These are phyloP conservation scores for Prototheca cutis DNA, from an alignment of 163 green algal genomes.

Conservation along the genomic window DNA sequence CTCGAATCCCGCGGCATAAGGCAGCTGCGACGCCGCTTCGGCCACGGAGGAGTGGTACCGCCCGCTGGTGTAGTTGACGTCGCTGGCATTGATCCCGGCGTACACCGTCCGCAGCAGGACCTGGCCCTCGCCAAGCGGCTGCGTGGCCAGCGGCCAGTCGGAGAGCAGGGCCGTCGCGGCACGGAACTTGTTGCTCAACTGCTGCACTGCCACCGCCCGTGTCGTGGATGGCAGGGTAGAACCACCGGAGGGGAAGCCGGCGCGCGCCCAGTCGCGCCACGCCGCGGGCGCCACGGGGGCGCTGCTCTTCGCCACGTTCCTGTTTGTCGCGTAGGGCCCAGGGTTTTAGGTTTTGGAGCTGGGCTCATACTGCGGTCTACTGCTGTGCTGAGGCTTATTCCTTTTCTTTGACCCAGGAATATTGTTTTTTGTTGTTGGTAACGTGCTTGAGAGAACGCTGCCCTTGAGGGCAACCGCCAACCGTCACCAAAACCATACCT, in stretches of 20 bases:
- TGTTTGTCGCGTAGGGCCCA: too few species aligned
- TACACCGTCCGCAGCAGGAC: conserved; percentile 60
- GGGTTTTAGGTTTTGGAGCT: too few species aligned
- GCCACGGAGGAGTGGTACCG: conserved; percentile 27
- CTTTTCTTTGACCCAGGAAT: too few species aligned
- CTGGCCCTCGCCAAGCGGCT: conserved; percentile 13
- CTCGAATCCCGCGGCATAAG: conserved; percentile 77
- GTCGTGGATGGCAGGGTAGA: too few species aligned
- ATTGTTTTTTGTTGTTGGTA: too few species aligned
- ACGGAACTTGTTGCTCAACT: conserved; percentile 45
- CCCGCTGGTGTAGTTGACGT: conserved; percentile 77
- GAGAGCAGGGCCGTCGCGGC: conserved; percentile 46
- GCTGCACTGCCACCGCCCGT: conserved; percentile 27
- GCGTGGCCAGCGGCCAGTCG: conserved; percentile 32
- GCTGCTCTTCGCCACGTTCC: too few species aligned
- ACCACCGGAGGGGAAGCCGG: conserved; percentile 6
- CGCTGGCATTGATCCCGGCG: conserved; percentile 68
- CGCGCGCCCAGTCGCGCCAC: not conserved
- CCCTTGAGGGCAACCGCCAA: too few species aligned
- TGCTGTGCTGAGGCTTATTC: too few species aligned
- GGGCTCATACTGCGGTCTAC: too few species aligned
- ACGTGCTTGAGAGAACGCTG: too few species aligned
- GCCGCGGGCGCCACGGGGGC: too few species aligned
- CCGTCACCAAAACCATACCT: not conserved
- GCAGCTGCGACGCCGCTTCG: conserved; percentile 46